Base-by-base conservation (phyloP, 495 filamentous ascomycete species). In the Aspergillus kassunensis region DNA sequence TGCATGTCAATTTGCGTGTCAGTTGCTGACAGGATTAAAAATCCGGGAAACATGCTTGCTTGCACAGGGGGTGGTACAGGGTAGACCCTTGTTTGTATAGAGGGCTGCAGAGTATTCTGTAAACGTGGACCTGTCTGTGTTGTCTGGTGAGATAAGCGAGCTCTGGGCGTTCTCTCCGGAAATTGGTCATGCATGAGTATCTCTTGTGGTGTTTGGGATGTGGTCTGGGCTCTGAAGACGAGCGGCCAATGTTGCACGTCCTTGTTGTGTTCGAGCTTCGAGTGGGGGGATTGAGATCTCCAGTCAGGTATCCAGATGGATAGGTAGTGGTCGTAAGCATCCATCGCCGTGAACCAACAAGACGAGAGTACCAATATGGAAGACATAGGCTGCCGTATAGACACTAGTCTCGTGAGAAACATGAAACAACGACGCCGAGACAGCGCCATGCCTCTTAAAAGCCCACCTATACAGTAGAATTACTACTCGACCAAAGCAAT, bases 31-130 rank as follows among this genome's bases (percentile, higher is more conserved):
- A n/a, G n/a, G n/a, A n/a, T n/a, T n/a, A n/a, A n/a, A n/a, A n/a
- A n/a, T n/a, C n/a, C n/a, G n/a, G n/a, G n/a, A n/a, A n/a, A n/a
- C n/a, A n/a, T n/a, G n/a, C n/a, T n/a, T n/a, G n/a, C n/a, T n/a
- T n/a, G n/a, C n/a, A n/a, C n/a, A n/a, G n/a, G n/a, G n/a, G n/a
- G n/a, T n/a, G n/a, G n/a, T n/a, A n/a, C n/a, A n/a, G n/a, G n/a
- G n/a, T n/a, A n/a, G 55, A 70, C 69, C 65, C 61, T 57, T 64
- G 63, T 41, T 63, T 66, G 46, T 69, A 70, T 10, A 53, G 21
- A 33, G 62, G 57, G 18, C 52, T 51, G 44, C 67, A 72, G 69
- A 72, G 19, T 44, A 52, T 49, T 67, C 69, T 20, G 48, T 29
- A 37, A 63, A 58, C n/a, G n/a, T n/a, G 15, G 44, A 58, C 39